Evolutionary conservation across 192 early-diverging fungal genomes (phyloP).

Genomic region (Coemansia sp.): DNA sequence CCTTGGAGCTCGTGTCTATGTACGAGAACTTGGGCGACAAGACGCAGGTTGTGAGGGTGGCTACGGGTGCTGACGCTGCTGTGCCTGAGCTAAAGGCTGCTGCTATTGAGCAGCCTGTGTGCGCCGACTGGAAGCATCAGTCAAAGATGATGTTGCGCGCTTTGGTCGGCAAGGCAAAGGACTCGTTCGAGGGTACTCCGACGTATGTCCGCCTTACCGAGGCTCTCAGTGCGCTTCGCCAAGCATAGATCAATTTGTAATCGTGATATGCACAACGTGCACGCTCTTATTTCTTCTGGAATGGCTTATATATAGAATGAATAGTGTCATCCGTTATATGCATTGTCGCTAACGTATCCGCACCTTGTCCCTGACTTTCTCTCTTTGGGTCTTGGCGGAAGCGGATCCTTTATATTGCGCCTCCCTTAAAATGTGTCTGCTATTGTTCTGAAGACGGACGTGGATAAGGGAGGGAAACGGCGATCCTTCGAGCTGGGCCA

Average conservation of each 20-base stretch:
- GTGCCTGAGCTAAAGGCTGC: conserved; percentile 32
- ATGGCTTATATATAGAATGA: not conserved
- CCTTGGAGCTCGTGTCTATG: conserved; percentile 75
- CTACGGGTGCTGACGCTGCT: not conserved
- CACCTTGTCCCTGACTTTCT: no score
- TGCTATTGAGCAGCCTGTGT: conserved; percentile 60
- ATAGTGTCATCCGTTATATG: no score
- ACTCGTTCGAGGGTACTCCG: conserved; percentile 67
- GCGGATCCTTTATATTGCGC: no score
- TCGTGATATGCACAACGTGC: not conserved
- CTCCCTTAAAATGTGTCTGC: no score
- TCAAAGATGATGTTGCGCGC: conserved; percentile 79
- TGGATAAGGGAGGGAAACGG: no score
- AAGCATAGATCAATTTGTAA: conserved; percentile 5
- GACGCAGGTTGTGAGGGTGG: conserved; percentile 45
- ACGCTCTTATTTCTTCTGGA: not conserved
- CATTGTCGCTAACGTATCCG: no score
- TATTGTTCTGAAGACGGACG: no score
- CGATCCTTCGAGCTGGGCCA: not conserved
- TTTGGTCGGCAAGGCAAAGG: conserved; percentile 81
- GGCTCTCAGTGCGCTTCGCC: conserved; percentile 62
- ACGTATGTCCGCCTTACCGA: conserved; percentile 66
- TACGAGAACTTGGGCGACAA: conserved; percentile 76
- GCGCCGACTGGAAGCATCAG: conserved; percentile 90
- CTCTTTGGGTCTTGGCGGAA: no score